Conservation (phyloP, 306 rosid species). For the Dalbergia cochinchinensis region DNA sequence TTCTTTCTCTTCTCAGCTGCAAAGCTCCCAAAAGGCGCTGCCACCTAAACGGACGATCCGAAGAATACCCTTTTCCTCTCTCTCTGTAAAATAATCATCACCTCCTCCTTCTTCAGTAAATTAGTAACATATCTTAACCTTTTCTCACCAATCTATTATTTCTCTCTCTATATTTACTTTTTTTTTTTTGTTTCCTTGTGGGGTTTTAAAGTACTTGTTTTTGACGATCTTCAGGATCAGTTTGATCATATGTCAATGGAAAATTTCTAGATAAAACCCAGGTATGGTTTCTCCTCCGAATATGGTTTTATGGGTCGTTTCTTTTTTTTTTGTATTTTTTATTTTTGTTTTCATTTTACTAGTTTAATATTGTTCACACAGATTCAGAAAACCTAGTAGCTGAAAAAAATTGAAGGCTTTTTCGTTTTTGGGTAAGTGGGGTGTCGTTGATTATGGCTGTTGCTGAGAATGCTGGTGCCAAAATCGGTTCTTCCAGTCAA, state of each 20-base stretch:
- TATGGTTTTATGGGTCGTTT: slow-evolving; percentile 23
- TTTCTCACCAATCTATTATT: background rate
- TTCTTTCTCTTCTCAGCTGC: slow-evolving; percentile 57
- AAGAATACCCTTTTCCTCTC: slow-evolving; percentile 57
- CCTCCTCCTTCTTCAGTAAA: slow-evolving; percentile 46
- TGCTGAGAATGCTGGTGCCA: slow-evolving; percentile 79
- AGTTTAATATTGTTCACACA: slow-evolving; percentile 9
- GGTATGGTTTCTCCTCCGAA: slow-evolving; percentile 48
- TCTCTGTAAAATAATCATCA: slow-evolving; percentile 39
- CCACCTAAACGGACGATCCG: slow-evolving; percentile 74
- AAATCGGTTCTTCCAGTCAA: slow-evolving; percentile 59
- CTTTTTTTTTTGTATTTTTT: background rate
- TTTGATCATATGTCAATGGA: slow-evolving; percentile 53
- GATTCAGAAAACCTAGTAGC: slow-evolving; percentile 43
- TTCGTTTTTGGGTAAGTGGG: slow-evolving; percentile 16
- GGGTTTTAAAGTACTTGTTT: slow-evolving; percentile 47
- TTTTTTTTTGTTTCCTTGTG: slow-evolving; percentile 32
- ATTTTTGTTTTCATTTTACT: background rate
- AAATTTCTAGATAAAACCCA: slow-evolving; percentile 49
- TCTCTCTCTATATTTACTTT: slow-evolving; percentile 28
- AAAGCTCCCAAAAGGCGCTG: slow-evolving; percentile 77
- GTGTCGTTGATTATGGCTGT: slow-evolving; percentile 77
- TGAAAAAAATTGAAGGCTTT: slow-evolving; percentile 43
- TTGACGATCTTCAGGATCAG: slow-evolving; percentile 60
- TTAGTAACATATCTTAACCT: slow-evolving; percentile 46